phyloP scores from a whole-genome alignment of 371 early-diverging fungal species.

The Rhizopus microsporus region DNA sequence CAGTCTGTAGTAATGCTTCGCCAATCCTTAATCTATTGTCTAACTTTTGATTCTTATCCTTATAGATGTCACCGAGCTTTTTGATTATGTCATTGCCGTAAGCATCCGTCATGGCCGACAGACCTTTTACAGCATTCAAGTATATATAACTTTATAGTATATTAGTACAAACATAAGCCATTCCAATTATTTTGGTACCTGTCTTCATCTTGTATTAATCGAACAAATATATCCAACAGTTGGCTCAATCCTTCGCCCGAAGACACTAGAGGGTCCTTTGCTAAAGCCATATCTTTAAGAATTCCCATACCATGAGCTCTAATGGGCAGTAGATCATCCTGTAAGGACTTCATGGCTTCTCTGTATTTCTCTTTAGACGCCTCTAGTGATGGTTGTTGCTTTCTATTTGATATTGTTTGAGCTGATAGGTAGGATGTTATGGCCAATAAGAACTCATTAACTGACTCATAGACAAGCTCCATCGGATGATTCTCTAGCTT shows the following conservation, averaged over 20 bases:
- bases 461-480: conserved; percentile 55
- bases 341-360: conserved; percentile 77
- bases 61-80: conserved; percentile 68
- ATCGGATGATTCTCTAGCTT: conserved; percentile 52
- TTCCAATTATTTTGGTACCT: conserved; percentile 45
- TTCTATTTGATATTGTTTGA: conserved; percentile 26
- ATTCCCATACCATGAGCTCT: conserved; percentile 85
- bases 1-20: conserved; percentile 85
- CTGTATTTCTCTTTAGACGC: conserved; percentile 60
- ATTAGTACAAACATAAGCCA: neutral
- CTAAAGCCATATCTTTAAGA: conserved; percentile 76
- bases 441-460: conserved; percentile 60
- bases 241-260: conserved; percentile 58
- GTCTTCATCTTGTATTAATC: conserved; percentile 75
- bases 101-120: conserved; percentile 78
- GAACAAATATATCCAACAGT: conserved; percentile 73
- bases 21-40: conserved; percentile 85
- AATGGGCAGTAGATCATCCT: conserved; percentile 81
- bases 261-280: conserved; percentile 56
- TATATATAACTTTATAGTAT: conserved; percentile 71
- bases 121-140: conserved; percentile 85
- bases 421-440: conserved; percentile 46
- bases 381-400: conserved; percentile 19
- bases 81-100: conserved; percentile 71
- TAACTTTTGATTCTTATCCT: conserved; percentile 49